These are phyloP conservation scores for Coprinopsis strossmayeri DNA, from an alignment of 768 basidiomycete species.

Conservation along the genomic window DNA sequence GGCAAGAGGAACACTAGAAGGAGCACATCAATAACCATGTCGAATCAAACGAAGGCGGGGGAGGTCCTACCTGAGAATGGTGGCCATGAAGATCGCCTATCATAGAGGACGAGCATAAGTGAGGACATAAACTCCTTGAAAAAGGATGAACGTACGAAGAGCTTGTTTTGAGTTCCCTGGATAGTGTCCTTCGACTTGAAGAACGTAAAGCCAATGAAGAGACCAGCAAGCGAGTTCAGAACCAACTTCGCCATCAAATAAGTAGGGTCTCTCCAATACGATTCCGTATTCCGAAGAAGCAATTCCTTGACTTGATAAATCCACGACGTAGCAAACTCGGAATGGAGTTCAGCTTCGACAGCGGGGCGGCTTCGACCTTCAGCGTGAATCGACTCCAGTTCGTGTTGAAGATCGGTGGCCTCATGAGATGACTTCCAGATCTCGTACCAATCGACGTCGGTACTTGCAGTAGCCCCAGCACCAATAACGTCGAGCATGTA, in stretches of 20 bases:
- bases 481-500: slow-evolving; percentile 71
- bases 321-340: slow-evolving; percentile 52
- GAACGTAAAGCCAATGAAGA: slow-evolving; percentile 61
- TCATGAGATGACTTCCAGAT: slow-evolving; percentile 54
- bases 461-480: slow-evolving; percentile 59
- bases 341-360: slow-evolving; percentile 28
- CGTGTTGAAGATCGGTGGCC: slow-evolving; percentile 22
- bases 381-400: slow-evolving; percentile 41
- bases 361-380: slow-evolving; percentile 38
- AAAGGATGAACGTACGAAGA: slow-evolving; percentile 42
- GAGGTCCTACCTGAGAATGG: slow-evolving; percentile 30
- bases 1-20: slow-evolving; percentile 39
- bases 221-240: slow-evolving; percentile 46
- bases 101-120: not conserved
- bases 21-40: slow-evolving; percentile 3
- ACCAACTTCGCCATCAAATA: slow-evolving; percentile 55
- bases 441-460: slow-evolving; percentile 45
- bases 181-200: slow-evolving; percentile 46
- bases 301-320: slow-evolving; percentile 38
- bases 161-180: slow-evolving; percentile 58
- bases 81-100: slow-evolving; percentile 51
- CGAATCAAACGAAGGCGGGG: not conserved
- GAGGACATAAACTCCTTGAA: not conserved
- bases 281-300: slow-evolving; percentile 34
- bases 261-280: slow-evolving; percentile 52